These are phyloP conservation scores for Euphrasia confusa DNA, from an alignment of 257 asterid species.

Conservation along the genomic window DNA sequence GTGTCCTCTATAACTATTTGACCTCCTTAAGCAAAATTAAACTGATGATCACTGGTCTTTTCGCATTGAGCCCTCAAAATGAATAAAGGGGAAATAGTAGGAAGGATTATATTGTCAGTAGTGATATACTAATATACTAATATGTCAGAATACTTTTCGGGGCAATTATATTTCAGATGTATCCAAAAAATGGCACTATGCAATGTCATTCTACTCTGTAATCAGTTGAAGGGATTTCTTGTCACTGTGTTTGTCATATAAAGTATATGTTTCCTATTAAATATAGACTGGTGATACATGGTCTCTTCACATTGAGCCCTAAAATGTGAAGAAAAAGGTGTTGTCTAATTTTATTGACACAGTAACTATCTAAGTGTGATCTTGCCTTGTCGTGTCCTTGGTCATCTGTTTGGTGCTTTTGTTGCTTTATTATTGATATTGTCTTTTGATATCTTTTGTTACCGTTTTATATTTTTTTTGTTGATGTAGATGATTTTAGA, in stretches of 20 bases:
- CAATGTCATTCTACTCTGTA: no score
- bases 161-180: no score
- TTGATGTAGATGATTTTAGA: not conserved
- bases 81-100: no score
- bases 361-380: not conserved
- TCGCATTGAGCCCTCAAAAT: not conserved
- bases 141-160: no score
- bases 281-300: not conserved
- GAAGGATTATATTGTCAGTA: no score
- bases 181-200: no score
- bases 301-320: conserved; percentile 7
- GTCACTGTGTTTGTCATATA: not conserved
- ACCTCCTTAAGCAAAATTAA: not conserved
- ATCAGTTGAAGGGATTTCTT: no score
- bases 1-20: not conserved
- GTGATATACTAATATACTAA: no score
- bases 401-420: not conserved
- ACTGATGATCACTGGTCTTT: not conserved
- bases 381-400: not conserved
- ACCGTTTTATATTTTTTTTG: not conserved
- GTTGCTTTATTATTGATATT: not conserved
- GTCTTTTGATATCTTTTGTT: not conserved
- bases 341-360: not conserved
- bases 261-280: not conserved
- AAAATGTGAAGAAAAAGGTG: conserved; percentile 5